Evolutionary conservation across 139 green algal genomes (phyloP).

Genomic region (Picochlorum sp.): DNA sequence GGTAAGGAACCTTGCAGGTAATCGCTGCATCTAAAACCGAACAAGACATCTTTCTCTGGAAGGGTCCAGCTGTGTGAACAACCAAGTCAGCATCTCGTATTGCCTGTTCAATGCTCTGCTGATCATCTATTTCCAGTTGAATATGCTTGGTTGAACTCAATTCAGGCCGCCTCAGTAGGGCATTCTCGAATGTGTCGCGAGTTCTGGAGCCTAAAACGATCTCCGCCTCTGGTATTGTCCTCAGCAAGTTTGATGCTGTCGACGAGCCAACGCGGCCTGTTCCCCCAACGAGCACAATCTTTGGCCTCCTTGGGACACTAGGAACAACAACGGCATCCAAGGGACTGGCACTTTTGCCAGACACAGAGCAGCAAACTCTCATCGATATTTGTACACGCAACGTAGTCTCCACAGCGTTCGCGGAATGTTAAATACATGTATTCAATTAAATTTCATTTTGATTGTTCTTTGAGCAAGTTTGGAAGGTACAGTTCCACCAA

Average conservation of each 20-base stretch:
- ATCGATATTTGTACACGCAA: too few relatives aligned
- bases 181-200: slow-evolving; percentile 35
- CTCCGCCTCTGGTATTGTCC: slow-evolving; percentile 33
- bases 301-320: slow-evolving; percentile 3
- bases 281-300: slow-evolving; percentile 57
- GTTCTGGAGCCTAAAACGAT: slow-evolving; percentile 48
- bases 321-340: not conserved
- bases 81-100: slow-evolving; percentile 48
- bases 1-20: slow-evolving; percentile 59
- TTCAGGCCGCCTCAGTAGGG: slow-evolving; percentile 40
- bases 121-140: slow-evolving; percentile 34
- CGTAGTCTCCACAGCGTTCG: too few relatives aligned
- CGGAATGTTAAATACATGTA: too few relatives aligned
- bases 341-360: too few relatives aligned
- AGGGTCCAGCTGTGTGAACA: slow-evolving; percentile 86
- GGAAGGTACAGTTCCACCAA: slow-evolving; percentile 26
- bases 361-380: too few relatives aligned
- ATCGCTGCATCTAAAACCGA: slow-evolving; percentile 74
- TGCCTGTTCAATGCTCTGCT: slow-evolving; percentile 17
- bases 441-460: not conserved
- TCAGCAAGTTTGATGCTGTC: slow-evolving; percentile 59
- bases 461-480: slow-evolving; percentile 4
- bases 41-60: slow-evolving; percentile 58
- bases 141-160: slow-evolving; percentile 38
- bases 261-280: slow-evolving; percentile 76